Conservation (phyloP, 108 stramenopile genomes). For the Stephanodiscus triporus region DNA sequence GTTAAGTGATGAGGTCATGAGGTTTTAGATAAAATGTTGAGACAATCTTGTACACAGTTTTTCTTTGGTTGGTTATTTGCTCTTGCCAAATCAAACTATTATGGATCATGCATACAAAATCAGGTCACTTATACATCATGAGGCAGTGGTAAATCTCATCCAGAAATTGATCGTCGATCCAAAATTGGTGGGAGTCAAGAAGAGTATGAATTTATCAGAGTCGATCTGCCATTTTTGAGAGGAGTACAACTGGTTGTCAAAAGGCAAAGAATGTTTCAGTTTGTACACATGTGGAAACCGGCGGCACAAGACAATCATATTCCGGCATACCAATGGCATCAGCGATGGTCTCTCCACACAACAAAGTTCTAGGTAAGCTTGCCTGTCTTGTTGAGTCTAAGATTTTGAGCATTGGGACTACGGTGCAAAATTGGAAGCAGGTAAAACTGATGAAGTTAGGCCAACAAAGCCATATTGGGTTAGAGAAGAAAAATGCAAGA, state of each 20-base stretch:
- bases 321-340: background rate
- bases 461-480: background rate
- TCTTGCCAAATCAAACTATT: constrained; percentile 1
- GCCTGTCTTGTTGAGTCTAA: constrained; percentile 25
- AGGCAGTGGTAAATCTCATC: constrained; percentile 2
- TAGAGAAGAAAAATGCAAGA: constrained; percentile 10
- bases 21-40: background rate
- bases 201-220: too few species aligned
- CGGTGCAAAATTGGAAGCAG: constrained; percentile 19
- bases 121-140: background rate
- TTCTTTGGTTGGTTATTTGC: constrained; percentile 12
- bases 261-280: too few species aligned
- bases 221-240: too few species aligned
- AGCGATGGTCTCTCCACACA: background rate
- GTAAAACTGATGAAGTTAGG: background rate
- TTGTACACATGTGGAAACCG: too few species aligned
- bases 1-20: background rate
- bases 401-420: constrained; percentile 15
- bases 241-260: too few species aligned
- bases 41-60: constrained; percentile 2
- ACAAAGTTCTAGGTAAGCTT: constrained; percentile 22
- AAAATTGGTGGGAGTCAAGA: background rate
- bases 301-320: too few species aligned
- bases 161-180: constrained; percentile 2
- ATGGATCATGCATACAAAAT: constrained; percentile 10